These are phyloP conservation scores for Phytophthora uliginosa DNA, from an alignment of 352 stramenopile species.

Conservation along the genomic window DNA sequence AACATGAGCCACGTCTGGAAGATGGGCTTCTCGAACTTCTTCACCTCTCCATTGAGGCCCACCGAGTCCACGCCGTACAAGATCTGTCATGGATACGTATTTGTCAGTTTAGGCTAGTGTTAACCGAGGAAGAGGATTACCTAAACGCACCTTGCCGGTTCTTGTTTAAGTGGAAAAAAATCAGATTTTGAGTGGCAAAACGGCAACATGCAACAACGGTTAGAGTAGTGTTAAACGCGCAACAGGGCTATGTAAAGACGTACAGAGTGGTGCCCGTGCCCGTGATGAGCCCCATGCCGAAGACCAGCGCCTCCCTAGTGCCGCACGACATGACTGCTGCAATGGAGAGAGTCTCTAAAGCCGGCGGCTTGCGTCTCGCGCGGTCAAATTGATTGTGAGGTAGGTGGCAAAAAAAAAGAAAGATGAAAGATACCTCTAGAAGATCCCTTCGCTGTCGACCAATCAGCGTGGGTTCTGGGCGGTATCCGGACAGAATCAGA, in stretches of 20 bases:
- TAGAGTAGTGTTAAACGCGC: conserved; percentile 4
- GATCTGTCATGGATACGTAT: conserved; percentile 64
- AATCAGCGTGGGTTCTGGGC: conserved; percentile 9
- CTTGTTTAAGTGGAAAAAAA: conserved; percentile 31
- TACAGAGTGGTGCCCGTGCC: conserved; percentile 90
- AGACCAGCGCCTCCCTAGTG: conserved; percentile 81
- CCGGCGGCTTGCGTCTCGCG: conserved; percentile 9
- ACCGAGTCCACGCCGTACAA: conserved; percentile 93
- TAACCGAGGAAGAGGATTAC: background rate
- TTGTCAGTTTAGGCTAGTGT: conserved; percentile 10
- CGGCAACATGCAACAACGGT: background rate
- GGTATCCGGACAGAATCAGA: background rate
- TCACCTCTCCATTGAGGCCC: conserved; percentile 88
- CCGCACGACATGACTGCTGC: conserved; percentile 79
- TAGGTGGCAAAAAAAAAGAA: conserved; percentile 14
- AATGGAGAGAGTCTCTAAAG: background rate
- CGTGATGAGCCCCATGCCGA: conserved; percentile 82
- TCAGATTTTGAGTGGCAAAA: background rate
- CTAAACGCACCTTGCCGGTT: conserved; percentile 67
- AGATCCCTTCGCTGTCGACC: conserved; percentile 12
- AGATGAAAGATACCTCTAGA: conserved; percentile 31
- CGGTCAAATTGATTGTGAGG: conserved; percentile 21
- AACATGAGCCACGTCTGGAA: conserved; percentile 99
- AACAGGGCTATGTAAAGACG: conserved; percentile 20
- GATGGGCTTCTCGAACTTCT: conserved; percentile 96